These are phyloP conservation scores for Lachnellula hyalina DNA, from an alignment of 2,329 filamentous ascomycete species.

Conservation along the genomic window DNA sequence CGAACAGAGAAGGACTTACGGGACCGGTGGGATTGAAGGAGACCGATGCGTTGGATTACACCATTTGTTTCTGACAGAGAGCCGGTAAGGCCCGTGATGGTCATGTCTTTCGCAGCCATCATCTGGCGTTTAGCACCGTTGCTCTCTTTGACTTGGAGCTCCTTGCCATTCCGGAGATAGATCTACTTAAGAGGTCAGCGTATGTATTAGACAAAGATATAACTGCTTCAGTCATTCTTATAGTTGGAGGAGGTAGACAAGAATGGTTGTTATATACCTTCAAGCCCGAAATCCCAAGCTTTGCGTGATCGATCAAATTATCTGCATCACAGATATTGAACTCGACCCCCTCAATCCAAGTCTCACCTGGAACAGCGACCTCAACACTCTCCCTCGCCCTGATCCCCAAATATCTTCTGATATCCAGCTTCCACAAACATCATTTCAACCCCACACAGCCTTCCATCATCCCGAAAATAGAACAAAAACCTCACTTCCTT, in stretches of 20 bases:
- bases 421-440: neutral
- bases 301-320: neutral
- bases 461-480: constrained; percentile 3
- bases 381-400: neutral
- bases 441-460: constrained; percentile 6
- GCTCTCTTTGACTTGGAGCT: neutral
- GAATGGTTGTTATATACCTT: neutral
- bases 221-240: too few species aligned
- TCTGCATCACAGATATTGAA: constrained; percentile 5
- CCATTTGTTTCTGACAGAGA: constrained; percentile 8
- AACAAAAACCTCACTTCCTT: constrained; percentile 3
- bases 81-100: constrained; percentile 7
- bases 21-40: constrained; percentile 9
- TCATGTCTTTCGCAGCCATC: neutral
- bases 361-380: neutral
- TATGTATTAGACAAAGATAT: too few species aligned
- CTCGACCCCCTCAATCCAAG: constrained; percentile 2
- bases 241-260: too few species aligned
- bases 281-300: constrained; percentile 9
- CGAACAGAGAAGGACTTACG: neutral
- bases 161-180: constrained; percentile 1
- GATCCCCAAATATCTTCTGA: neutral
- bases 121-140: constrained; percentile 7
- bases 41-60: constrained; percentile 11
- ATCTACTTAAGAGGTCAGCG: neutral